These are phyloP conservation scores for Hansenula lynferdii DNA, from an alignment of 1,139 yeast genomes.

Conservation along the genomic window DNA sequence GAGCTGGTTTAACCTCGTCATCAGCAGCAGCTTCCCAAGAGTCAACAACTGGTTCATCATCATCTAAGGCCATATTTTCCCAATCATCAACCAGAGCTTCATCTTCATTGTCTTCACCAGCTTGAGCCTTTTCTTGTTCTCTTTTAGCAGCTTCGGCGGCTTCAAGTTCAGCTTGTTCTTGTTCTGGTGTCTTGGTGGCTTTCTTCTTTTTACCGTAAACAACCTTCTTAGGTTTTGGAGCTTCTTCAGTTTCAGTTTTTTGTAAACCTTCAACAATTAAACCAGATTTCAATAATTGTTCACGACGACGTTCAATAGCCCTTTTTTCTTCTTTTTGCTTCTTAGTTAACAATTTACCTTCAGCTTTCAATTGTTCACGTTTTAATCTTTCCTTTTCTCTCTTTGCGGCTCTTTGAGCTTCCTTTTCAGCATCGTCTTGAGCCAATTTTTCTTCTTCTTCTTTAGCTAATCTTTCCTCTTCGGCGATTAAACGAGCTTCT, in stretches of 20 bases:
- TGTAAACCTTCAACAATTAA: constrained; percentile 72
- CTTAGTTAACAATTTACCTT: constrained; percentile 85
- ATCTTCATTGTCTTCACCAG: constrained; percentile 18
- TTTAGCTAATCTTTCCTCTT: constrained; percentile 52
- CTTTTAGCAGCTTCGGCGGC: constrained; percentile 26
- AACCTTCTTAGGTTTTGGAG: constrained; percentile 61
- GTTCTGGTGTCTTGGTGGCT: constrained; percentile 27
- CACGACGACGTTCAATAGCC: constrained; percentile 82
- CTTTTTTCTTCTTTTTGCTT: constrained; percentile 94
- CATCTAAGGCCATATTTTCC: constrained; percentile 24
- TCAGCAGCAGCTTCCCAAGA: constrained; percentile 51
- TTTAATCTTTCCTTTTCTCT: constrained; percentile 81
- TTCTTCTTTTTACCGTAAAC: constrained; percentile 75
- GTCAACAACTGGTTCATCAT: constrained; percentile 48
- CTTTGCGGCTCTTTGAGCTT: constrained; percentile 68
- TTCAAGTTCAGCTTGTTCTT: constrained; percentile 22
- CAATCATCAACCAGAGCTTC: constrained; percentile 24
- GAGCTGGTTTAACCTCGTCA: constrained; percentile 18
- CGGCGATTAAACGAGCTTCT: constrained; percentile 45
- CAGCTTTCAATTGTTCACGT: constrained; percentile 81
- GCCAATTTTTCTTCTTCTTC: constrained; percentile 50
- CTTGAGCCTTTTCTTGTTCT: constrained; percentile 23
- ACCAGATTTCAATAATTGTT: constrained; percentile 73
- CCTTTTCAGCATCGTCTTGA: constrained; percentile 54
- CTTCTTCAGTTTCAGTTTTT: constrained; percentile 27